Conservation (phyloP, 73 alveolate species). For the Breviolum minutum region DNA sequence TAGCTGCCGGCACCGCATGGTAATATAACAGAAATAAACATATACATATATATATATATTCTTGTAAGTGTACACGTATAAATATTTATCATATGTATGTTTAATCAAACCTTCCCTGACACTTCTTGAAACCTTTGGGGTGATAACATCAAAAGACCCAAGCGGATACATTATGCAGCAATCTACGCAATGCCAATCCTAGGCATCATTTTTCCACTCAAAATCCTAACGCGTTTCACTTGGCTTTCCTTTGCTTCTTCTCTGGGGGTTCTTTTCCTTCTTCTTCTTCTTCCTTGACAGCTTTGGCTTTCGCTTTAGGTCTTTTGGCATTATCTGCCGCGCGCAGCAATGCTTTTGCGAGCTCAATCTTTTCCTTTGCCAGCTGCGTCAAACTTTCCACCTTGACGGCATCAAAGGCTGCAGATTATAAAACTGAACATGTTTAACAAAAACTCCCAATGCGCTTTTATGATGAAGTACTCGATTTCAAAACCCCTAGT, state of each 20-base stretch:
- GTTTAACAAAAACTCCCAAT: neutral
- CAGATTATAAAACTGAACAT: neutral
- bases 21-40: no score
- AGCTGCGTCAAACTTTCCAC: neutral
- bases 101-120: no score
- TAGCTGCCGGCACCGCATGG: no score
- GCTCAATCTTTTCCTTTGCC: neutral
- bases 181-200: neutral
- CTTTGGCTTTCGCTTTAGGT: neutral
- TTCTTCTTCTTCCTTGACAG: neutral
- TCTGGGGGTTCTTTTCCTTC: neutral
- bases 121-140: no score
- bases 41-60: no score
- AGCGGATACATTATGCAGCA: neutral
- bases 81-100: no score
- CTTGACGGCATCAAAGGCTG: neutral
- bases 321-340: slow-evolving; percentile 9
- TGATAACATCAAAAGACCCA: neutral
- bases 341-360: slow-evolving; percentile 26
- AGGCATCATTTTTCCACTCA: neutral
- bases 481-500: no score
- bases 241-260: neutral
- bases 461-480: no score
- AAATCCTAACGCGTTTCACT: neutral
- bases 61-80: no score